Conservation (phyloP, 208 protist species). For the Crithidia thermophila region DNA sequence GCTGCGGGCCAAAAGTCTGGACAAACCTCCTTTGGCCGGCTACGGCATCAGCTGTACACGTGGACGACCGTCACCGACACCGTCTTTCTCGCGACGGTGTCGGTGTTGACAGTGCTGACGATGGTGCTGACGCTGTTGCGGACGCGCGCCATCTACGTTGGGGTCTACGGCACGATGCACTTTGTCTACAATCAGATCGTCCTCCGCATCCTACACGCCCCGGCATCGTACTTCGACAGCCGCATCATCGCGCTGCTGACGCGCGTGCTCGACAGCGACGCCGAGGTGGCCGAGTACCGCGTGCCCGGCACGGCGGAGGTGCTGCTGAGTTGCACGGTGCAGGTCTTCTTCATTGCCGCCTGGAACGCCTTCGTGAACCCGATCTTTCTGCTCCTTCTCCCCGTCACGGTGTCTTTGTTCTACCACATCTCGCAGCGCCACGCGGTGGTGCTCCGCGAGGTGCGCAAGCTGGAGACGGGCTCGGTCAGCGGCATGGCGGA, state of each 20-base stretch:
- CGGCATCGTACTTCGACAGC: constrained; percentile 59
- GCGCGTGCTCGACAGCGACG: constrained; percentile 53
- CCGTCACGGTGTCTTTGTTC: constrained; percentile 48
- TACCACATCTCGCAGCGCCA: constrained; percentile 47
- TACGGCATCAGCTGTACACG: constrained; percentile 3
- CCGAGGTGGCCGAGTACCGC: constrained; percentile 43
- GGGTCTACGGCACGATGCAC: constrained; percentile 42
- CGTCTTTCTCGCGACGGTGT: constrained; percentile 29
- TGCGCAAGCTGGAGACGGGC: constrained; percentile 59
- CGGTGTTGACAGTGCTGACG: constrained; percentile 27
- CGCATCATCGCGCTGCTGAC: constrained; percentile 41
- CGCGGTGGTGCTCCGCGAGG: constrained; percentile 48
- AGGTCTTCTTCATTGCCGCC: constrained; percentile 42
- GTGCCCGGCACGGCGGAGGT: constrained; percentile 46
- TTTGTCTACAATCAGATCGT: constrained; percentile 48
- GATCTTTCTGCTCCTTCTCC: constrained; percentile 57
- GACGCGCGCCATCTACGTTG: constrained; percentile 38
- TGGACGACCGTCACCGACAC: constrained; percentile 15
- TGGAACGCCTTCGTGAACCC: constrained; percentile 62
- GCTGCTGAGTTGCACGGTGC: constrained; percentile 42
- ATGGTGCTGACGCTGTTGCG: constrained; percentile 43
- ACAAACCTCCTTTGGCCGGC: not conserved
- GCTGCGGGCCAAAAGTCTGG: not conserved
- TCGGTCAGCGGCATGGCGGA: constrained; percentile 46
- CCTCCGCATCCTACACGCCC: constrained; percentile 45